Percentiles rank a stretch among this genome's conserved stretches.
Evolutionary conservation across 2,329 filamentous ascomycete genomes (phyloP).

Genomic region (Aureobasidium lini): DNA sequence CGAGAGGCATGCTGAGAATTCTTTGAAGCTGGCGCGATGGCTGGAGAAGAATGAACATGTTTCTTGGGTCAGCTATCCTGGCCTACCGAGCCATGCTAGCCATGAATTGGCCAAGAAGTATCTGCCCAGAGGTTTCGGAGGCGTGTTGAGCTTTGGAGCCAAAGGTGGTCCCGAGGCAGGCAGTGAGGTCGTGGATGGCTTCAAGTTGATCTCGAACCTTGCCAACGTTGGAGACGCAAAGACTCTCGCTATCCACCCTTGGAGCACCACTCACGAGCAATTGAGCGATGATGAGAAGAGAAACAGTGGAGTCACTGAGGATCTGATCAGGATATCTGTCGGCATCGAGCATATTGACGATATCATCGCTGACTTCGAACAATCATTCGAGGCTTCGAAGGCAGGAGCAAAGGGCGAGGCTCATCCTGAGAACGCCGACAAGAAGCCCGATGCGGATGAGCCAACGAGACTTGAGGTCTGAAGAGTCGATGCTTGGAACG

Average conservation of each 20-base stretch:
- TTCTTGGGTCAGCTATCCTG: slow-evolving; percentile 89
- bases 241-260: slow-evolving; percentile 89
- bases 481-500: background rate
- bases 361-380: slow-evolving; percentile 91
- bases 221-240: slow-evolving; percentile 96
- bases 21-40: slow-evolving; percentile 71
- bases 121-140: slow-evolving; percentile 74
- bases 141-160: slow-evolving; percentile 87
- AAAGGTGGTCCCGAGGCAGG: slow-evolving; percentile 82
- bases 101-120: slow-evolving; percentile 82
- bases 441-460: slow-evolving; percentile 20
- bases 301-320: slow-evolving; percentile 77
- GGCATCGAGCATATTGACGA: slow-evolving; percentile 96
- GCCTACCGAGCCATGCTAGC: slow-evolving; percentile 71
- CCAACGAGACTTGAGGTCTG: slow-evolving; percentile 19
- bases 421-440: slow-evolving; percentile 33
- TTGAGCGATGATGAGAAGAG: slow-evolving; percentile 72
- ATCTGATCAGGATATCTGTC: slow-evolving; percentile 89
- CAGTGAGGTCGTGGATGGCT: slow-evolving; percentile 81
- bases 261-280: slow-evolving; percentile 93
- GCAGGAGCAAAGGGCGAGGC: background rate
- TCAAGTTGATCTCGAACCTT: slow-evolving; percentile 91
- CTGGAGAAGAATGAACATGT: slow-evolving; percentile 78
- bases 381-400: slow-evolving; percentile 61
- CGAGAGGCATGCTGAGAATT: slow-evolving; percentile 81